Conservation (phyloP, 2,329 filamentous ascomycete genomes). For the Aspergillus neotritici region DNA sequence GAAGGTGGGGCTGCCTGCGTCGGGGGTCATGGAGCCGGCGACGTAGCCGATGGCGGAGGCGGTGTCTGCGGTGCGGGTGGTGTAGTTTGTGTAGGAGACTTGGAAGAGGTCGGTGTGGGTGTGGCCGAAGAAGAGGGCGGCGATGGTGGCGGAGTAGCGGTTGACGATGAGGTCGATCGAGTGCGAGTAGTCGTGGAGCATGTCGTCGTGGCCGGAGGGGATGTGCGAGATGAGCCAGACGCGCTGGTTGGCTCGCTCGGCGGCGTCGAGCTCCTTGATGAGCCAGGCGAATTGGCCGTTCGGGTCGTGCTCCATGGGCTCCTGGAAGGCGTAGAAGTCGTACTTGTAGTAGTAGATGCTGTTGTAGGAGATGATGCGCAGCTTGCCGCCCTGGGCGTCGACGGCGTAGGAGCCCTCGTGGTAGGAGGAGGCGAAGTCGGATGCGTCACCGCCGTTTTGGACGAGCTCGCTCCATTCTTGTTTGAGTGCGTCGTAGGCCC, state of each 20-base stretch:
- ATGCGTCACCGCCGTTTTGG: too few species aligned
- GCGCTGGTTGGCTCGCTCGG: conserved; percentile 48
- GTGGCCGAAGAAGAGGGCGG: conserved; percentile 54
- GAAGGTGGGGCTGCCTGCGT: conserved; percentile 52
- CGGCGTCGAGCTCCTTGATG: conserved; percentile 48
- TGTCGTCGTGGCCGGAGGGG: conserved; percentile 47
- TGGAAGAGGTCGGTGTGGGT: conserved; percentile 55
- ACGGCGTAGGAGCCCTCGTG: conserved; percentile 32
- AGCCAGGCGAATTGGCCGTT: conserved; percentile 51
- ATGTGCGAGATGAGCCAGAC: conserved; percentile 57
- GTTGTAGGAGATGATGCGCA: conserved; percentile 56
- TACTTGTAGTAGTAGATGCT: conserved; percentile 56
- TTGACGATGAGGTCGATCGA: conserved; percentile 51
- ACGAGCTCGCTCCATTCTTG: conserved; percentile 47
- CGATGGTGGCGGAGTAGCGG: conserved; percentile 51
- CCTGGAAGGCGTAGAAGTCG: conserved; percentile 53
- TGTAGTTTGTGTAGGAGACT: conserved; percentile 50
- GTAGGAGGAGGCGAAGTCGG: too few species aligned
- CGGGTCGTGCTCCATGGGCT: conserved; percentile 48
- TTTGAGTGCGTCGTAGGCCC: conserved; percentile 50
- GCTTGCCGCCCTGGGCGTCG: conserved; percentile 43
- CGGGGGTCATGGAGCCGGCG: conserved; percentile 51
- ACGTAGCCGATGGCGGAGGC: conserved; percentile 52
- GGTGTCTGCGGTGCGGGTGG: conserved; percentile 35
- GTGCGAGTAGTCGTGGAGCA: conserved; percentile 49